Base-by-base conservation (phyloP, 305 asterid species). In the Fraxinus floribunda region DNA sequence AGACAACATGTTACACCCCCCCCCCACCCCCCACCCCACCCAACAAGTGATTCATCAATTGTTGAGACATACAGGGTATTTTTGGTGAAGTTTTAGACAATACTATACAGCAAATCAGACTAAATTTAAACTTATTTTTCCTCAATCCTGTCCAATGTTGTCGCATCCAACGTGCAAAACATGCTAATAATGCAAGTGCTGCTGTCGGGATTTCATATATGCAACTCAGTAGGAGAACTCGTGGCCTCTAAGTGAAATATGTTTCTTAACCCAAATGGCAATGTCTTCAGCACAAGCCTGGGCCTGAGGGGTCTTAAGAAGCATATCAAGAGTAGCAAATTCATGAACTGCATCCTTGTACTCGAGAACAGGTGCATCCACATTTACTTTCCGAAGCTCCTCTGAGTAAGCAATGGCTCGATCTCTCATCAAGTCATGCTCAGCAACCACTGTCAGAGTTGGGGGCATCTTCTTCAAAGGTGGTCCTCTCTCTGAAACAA, bases 371-470 rank as follows among this genome's bases (percentile, higher is more conserved):
- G 97, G 97, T 0, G 97, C 95, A 39, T 92, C 97, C 22, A 93
- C 97, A 11, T 94, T 94, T 64, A 93, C 97, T 89, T 93, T 93
- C 36, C 94, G 88, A 6, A 94, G 93, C 88, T 92, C 97, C 80
- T 93, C 91, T 10, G 98, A 92, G 91, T 95, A 95, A 9, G 98
- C 97, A 55, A 95, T 93, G 38, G 98, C 98, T 7, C 98, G 87
- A 44, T 95, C 98, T 79, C 94, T 91, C 98, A 95, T 95, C 98
- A 94, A 93, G 78, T 95, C 98, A 41, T 92, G 98, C 79, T 95
- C 98, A 3, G 98, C 98, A 35, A 95, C 96, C 3, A 95, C 82
- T 4, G 97, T 95, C 79, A 95, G 88, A 8, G 97, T 93, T 5
- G 98, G 98, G n/a, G 98, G 98, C 97, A 95, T 95, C 83, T 86